Conservation (phyloP, 345 rosid species). For the Odontarrhena argentea region DNA sequence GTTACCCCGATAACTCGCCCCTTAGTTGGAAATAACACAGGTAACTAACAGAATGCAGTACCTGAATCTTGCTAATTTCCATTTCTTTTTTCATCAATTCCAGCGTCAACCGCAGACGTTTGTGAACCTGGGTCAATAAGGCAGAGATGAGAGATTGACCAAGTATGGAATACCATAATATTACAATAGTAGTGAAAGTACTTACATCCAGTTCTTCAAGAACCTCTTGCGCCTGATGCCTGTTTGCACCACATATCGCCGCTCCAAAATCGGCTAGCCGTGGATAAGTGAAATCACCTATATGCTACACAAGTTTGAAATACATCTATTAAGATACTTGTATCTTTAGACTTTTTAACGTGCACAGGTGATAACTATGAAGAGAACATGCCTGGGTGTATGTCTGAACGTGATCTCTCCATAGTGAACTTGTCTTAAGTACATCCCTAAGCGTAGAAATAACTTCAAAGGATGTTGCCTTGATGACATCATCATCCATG, state of each 20-base stretch:
- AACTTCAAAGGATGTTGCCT: conserved; percentile 95
- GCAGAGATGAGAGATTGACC: conserved; percentile 26
- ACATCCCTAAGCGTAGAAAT: conserved; percentile 94
- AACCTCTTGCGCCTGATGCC: conserved; percentile 79
- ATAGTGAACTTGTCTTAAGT: conserved; percentile 79
- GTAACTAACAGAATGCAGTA: conserved; percentile 32
- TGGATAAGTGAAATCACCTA: conserved; percentile 89
- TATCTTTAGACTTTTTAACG: conserved; percentile 6
- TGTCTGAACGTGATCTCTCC: conserved; percentile 97
- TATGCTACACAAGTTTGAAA: conserved; percentile 64
- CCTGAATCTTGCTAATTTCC: conserved; percentile 99
- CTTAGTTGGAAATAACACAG: conserved; percentile 3
- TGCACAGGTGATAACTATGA: conserved; percentile 12
- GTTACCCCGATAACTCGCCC: not conserved
- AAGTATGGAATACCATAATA: conserved; percentile 10
- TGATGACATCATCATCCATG: conserved; percentile 92
- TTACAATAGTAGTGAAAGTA: conserved; percentile 5
- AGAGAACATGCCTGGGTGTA: conserved; percentile 67
- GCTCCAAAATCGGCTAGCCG: conserved; percentile 99
- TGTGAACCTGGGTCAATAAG: conserved; percentile 61
- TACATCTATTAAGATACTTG: conserved; percentile 23
- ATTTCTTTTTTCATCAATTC: conserved; percentile 94
- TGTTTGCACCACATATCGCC: conserved; percentile 94
- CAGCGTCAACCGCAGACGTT: conserved; percentile 80
- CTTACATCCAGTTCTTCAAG: conserved; percentile 99